These are phyloP conservation scores for Alisma plantagoaquatica DNA, from an alignment of 106 monocot species.

Conservation along the genomic window DNA sequence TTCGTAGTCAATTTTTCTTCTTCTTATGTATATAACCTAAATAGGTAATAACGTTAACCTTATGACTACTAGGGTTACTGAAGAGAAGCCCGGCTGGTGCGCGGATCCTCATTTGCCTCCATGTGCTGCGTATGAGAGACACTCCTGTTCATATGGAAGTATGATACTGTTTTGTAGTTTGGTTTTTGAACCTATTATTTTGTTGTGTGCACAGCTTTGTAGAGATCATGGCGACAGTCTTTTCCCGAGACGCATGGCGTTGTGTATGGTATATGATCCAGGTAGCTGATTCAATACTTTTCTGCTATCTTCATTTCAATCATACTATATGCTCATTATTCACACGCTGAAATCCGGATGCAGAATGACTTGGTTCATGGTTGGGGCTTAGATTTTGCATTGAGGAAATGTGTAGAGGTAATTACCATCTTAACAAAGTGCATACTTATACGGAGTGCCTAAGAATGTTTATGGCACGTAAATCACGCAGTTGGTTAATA, in stretches of 20 bases:
- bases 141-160: too few relatives aligned
- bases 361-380: constrained; percentile 36
- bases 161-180: too few relatives aligned
- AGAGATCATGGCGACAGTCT: constrained; percentile 28
- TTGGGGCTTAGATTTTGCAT: constrained; percentile 29
- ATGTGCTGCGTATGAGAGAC: constrained; percentile 28
- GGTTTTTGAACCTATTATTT: neutral
- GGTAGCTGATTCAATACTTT: too few relatives aligned
- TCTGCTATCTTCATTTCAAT: too few relatives aligned
- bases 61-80: constrained; percentile 17
- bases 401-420: constrained; percentile 30
- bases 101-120: constrained; percentile 24
- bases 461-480: too few relatives aligned
- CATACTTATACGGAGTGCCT: too few relatives aligned
- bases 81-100: constrained; percentile 30
- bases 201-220: constrained; percentile 14
- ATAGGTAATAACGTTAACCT: too few relatives aligned
- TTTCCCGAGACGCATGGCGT: constrained; percentile 28
- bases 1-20: too few relatives aligned
- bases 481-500: too few relatives aligned
- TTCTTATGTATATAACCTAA: too few relatives aligned
- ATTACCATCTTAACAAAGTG: neutral
- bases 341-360: too few relatives aligned
- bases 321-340: too few relatives aligned
- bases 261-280: constrained; percentile 34